phyloP scores from a whole-genome alignment of 352 stramenopile genomes.

The Blastocystis sp. region DNA sequence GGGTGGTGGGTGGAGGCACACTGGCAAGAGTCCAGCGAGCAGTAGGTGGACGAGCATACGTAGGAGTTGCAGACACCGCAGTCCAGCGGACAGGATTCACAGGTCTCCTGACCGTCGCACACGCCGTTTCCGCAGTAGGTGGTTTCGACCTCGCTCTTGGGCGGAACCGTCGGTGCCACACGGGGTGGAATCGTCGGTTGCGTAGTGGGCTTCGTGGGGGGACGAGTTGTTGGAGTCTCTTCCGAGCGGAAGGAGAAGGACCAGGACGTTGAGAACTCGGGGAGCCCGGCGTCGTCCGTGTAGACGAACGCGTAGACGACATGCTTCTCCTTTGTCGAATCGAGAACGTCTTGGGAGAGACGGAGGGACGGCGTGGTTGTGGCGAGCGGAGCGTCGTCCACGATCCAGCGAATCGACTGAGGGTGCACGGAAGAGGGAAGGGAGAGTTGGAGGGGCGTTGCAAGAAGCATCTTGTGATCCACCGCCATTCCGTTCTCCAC shows the following conservation, averaged over 20 bases:
- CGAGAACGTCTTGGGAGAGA: too few relatives aligned
- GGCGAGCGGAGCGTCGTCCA: not conserved
- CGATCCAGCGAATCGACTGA: not conserved
- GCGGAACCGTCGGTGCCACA: conserved; percentile 5
- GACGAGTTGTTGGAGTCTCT: not conserved
- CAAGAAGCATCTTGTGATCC: not conserved
- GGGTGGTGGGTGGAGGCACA: conserved; percentile 6
- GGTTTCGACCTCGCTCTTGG: not conserved
- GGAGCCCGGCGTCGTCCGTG: not conserved
- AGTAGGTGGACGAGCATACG: not conserved
- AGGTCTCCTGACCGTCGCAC: not conserved
- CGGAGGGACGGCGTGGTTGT: not conserved
- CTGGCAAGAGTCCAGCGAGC: not conserved
- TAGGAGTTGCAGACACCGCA: conserved; percentile 21
- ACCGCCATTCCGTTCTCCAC: not conserved
- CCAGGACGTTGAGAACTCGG: not conserved
- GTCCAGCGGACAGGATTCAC: not conserved
- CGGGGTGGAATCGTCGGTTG: not conserved
- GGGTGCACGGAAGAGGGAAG: not conserved
- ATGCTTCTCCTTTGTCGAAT: not conserved
- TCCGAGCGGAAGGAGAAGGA: not conserved
- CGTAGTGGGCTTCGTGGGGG: not conserved
- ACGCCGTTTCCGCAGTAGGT: conserved; percentile 22
- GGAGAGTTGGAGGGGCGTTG: not conserved
- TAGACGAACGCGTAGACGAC: not conserved